Percentiles rank a stretch among this genome's conserved stretches.
These are phyloP conservation scores for Cetraspora pellucida DNA, from an alignment of 192 early-diverging fungal genomes.

Conservation along the genomic window DNA sequence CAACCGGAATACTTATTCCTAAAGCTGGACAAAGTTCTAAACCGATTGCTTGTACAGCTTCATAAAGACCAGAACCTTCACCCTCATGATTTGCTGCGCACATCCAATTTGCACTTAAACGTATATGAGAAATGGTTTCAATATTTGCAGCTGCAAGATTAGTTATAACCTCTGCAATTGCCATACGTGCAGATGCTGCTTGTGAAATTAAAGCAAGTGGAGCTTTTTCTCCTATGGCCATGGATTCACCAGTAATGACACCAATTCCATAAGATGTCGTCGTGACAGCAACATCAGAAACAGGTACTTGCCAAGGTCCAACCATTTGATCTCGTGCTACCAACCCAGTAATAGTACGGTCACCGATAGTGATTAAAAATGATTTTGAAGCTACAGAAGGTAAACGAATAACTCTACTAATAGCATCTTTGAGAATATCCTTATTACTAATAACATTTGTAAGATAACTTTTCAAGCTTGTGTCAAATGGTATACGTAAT, in stretches of 20 bases:
- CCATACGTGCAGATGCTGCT: conserved; percentile 94
- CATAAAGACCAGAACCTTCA: conserved; percentile 91
- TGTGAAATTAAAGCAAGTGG: conserved; percentile 81
- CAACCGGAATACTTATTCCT: conserved; percentile 94
- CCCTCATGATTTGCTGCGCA: conserved; percentile 86
- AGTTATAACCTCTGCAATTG: conserved; percentile 90
- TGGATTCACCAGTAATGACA: conserved; percentile 84
- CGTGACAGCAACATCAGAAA: conserved; percentile 96
- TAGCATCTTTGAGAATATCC: conserved; percentile 64
- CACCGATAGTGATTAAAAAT: conserved; percentile 98
- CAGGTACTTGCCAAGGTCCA: conserved; percentile 98
- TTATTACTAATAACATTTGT: conserved; percentile 41
- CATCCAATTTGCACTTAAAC: conserved; percentile 99
- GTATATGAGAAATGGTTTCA: conserved; percentile 66
- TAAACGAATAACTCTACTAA: conserved; percentile 75
- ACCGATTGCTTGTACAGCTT: conserved; percentile 91
- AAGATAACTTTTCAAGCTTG: conserved; percentile 61
- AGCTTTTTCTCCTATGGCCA: conserved; percentile 98
- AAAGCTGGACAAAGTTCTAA: conserved; percentile 90
- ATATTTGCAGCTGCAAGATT: conserved; percentile 92
- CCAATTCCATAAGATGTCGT: conserved; percentile 73
- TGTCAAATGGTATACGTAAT: conserved; percentile 59
- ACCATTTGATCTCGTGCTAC: conserved; percentile 98
- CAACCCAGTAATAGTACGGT: conserved; percentile 92
- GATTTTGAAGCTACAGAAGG: conserved; percentile 91